Evolutionary conservation across 768 basidiomycete species (phyloP), one percentile per base, ranked within the genome.

Genomic region (Botryobasidium botryosum): DNA sequence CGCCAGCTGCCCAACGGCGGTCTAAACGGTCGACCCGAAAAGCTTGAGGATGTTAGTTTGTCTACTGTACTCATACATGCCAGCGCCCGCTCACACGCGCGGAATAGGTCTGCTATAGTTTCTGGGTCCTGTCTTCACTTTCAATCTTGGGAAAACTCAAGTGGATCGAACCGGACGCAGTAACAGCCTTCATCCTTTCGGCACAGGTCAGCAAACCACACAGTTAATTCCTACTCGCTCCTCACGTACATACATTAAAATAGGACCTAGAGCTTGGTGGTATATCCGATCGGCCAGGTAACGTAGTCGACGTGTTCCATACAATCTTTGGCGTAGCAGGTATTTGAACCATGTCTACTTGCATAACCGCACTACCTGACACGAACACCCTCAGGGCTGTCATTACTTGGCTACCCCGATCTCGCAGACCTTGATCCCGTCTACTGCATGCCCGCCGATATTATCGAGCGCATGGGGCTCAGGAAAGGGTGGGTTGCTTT

Each of bases 231-330:
- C 36, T 15, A 23, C n/a, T 45, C 20, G 24, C 28, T 35, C 12
- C 8, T 32, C 8, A 32, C 7, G 7, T 28, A 25, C 13, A 4
- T 10, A n/a, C 10, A 18, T 8, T 21, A 20, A n/a, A 26, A 25
- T 64, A 97, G 79, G 94, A 97, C 55, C 64, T 70, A 0, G 91
- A 97, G 51, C 72, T 66, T 4, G 94, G 94, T 3, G 94, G 94
- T 0, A 94, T 97, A 23, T 80, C 90, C 0, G 94, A 99, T 59
- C 65, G 94, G 35, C 85, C 87, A 1, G 90, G 85, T 0, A 77
- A 99, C 58, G 79, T 90, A 73, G 76, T 76, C 1, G 94, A 99
- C 55, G 91, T 99, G n/a, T 99, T 94, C 61, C 92, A 99, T 55
- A 97, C 92, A 0, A 60, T 69, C 8, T 99, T 99, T 52, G 94